A percentile compares a stretch with the other conserved stretches of the same genome.
These are phyloP conservation scores for Anisodus acutangulus DNA, from an alignment of 257 asterid genomes.

Conservation along the genomic window DNA sequence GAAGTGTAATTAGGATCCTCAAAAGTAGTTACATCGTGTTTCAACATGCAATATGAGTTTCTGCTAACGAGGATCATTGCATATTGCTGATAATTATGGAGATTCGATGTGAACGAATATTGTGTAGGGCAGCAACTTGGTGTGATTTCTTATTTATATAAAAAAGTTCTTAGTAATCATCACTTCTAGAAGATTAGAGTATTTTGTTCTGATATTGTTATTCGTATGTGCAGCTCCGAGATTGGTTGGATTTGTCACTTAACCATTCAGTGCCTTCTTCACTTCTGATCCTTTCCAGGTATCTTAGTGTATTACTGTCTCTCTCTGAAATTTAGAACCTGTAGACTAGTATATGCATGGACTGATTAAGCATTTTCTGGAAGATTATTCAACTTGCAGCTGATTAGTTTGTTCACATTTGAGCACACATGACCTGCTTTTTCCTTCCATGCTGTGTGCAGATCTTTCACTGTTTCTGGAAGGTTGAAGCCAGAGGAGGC, in stretches of 20 bases:
- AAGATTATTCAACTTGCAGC: slow-evolving; percentile 1
- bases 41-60: background rate
- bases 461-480: slow-evolving; percentile 86
- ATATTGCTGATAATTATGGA: background rate
- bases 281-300: slow-evolving; percentile 89
- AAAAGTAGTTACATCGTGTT: background rate
- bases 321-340: background rate
- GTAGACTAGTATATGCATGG: background rate
- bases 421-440: slow-evolving; percentile 37
- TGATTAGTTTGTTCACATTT: background rate
- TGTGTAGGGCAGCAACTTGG: slow-evolving; percentile 12
- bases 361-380: background rate
- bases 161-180: background rate
- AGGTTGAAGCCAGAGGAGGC: slow-evolving; percentile 82
- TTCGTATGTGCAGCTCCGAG: slow-evolving; percentile 64
- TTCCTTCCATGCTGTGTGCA: slow-evolving; percentile 40
- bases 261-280: slow-evolving; percentile 93
- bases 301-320: background rate
- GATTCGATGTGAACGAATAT: background rate
- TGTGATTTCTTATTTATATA: background rate
- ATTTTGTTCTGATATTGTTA: background rate
- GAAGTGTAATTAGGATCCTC: background rate
- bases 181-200: background rate
- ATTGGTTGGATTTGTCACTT: slow-evolving; percentile 91
- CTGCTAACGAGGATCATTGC: background rate